Percentiles rank a stretch among this genome's conserved stretches.
These are phyloP conservation scores for Neurospora sp. DNA, from an alignment of 495 filamentous ascomycete genomes.

Conservation along the genomic window DNA sequence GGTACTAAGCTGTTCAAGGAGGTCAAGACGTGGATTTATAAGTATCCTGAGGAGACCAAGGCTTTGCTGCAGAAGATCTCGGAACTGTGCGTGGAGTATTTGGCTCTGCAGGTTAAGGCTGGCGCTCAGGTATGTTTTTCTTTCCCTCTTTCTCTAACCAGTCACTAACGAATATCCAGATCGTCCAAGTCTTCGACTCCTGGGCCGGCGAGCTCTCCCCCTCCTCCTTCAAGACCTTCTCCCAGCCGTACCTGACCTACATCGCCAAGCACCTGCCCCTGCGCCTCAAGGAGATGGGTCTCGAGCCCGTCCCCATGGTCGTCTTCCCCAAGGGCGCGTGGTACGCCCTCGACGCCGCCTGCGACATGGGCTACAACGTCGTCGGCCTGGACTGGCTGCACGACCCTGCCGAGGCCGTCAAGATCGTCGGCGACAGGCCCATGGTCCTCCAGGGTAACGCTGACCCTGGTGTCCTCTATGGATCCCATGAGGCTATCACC, in stretches of 20 bases:
- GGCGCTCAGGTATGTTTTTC: conserved; percentile 58
- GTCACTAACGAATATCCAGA: conserved; percentile 29
- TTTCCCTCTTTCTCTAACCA: background rate
- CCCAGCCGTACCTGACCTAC: conserved; percentile 74
- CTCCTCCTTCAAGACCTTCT: conserved; percentile 61
- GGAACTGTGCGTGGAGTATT: conserved; percentile 84
- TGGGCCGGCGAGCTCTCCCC: conserved; percentile 94
- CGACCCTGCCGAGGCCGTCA: conserved; percentile 73
- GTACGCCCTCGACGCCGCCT: conserved; percentile 83
- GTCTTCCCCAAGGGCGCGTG: conserved; percentile 99
- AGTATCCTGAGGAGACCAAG: conserved; percentile 71
- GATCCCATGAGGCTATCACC: conserved; percentile 68
- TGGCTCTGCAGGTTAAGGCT: conserved; percentile 83
- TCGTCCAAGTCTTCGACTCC: conserved; percentile 97
- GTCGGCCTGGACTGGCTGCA: conserved; percentile 94
- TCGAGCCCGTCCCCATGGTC: conserved; percentile 89
- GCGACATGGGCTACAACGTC: conserved; percentile 82
- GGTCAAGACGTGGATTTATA: conserved; percentile 92
- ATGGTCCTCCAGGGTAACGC: conserved; percentile 89
- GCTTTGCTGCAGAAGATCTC: conserved; percentile 80
- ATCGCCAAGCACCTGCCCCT: conserved; percentile 71
- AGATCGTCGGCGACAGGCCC: conserved; percentile 56
- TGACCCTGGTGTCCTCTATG: conserved; percentile 88
- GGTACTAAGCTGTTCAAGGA: conserved; percentile 88
- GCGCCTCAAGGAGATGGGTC: conserved; percentile 56